Evolutionary conservation across 2,329 filamentous ascomycete species (phyloP), one percentile per base, ranked within the genome.

Genomic region (Aspergillus brunneoviolaceus): DNA sequence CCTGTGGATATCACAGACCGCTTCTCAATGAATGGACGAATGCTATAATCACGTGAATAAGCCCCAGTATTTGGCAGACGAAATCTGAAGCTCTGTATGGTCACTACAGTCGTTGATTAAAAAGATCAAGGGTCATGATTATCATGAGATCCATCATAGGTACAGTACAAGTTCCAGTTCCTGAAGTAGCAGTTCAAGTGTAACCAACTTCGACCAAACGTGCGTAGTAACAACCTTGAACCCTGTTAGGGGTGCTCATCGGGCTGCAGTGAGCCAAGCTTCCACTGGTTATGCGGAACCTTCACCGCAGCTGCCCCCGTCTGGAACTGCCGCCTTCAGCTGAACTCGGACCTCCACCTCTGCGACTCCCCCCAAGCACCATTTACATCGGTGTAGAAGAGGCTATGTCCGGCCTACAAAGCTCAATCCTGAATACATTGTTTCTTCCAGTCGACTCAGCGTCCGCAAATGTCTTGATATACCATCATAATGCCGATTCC

Each of bases 401-500:
- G 52, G 23, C 39, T 31, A 29, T 31, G 33, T 54, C 39, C 19
- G 11, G 25, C 16, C 25, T 27, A 45, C 5, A 21, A 51, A n/a
- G 14, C 31, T 35, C 48, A 33, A 31, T 51, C 31, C 29, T 31
- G 21, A 31, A 21, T 45, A 42, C 27, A 48, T 33, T 47, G 25
- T 12, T 33, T 45, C 39, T 55, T 33, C 19, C 45, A 49, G 16
- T 49, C 27, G 14, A 48, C 35, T 16, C 27, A 47, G 29, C 33
- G 47, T 39, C 33, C 21, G 16, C 49, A 51, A 45, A 51, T 48
- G 50, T 12, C 29, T 16, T 57, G 35, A 31, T 27, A 29, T 33
- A 31, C n/a, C 47, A 54, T 31, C 51, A 68, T n/a, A 54, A 77
- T 78, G 76, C 74, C 76, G 50, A 76, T 77, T 48, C 76, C 76